Evolutionary conservation across 2,329 filamentous ascomycete species (phyloP), one percentile per base, ranked within the genome.

Genomic region (Diaporthe nobilis): DNA sequence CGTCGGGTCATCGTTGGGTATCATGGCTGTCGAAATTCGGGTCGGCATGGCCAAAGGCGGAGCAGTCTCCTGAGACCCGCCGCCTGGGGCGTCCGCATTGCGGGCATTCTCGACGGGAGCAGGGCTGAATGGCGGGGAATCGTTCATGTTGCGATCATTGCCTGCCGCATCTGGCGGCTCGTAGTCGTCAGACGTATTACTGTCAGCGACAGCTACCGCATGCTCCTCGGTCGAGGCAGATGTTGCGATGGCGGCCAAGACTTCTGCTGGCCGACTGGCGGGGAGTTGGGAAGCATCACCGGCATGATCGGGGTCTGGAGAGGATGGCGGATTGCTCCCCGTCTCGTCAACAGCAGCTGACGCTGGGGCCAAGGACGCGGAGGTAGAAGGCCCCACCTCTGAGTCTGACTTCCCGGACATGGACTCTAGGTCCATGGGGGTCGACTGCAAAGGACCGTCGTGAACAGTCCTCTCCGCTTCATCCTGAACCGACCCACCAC

Each of bases 101-200:
- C 81, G 79, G 49, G 79, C 72, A 71, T 75, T 78, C 57, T 79
- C 79, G 15, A 72, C 78, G 49, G 76, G 72, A 15, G 68, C 75
- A 60, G 81, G 75, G 60, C 77, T 80, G 28, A 77, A 67, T 22
- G 78, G 76, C 25, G 79, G 71, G 22, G 78, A 79, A 8, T 73
- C 67, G 6, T 74, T 70, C 44, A 78, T 74, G 57, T 77, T 72
- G 65, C 80, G 79, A 31, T 72, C 80, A 44, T 72, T 55, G 17
- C 55, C 74, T 20, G 79, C 79, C 5, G 84, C 85, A 72, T 87
- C 87, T 25, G 89, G 88, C 65, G 90, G 90, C 77, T 92, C 89
- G 79, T 92, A 91, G 67, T 84, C 87, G 76, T 91, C 90, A 2
- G 88, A 88, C 34, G 77, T 79, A 37, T 80, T 79, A n/a, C 79